These are phyloP conservation scores for Xanthoconium separans DNA, from an alignment of 1,284 basidiomycete species.

Conservation along the genomic window DNA sequence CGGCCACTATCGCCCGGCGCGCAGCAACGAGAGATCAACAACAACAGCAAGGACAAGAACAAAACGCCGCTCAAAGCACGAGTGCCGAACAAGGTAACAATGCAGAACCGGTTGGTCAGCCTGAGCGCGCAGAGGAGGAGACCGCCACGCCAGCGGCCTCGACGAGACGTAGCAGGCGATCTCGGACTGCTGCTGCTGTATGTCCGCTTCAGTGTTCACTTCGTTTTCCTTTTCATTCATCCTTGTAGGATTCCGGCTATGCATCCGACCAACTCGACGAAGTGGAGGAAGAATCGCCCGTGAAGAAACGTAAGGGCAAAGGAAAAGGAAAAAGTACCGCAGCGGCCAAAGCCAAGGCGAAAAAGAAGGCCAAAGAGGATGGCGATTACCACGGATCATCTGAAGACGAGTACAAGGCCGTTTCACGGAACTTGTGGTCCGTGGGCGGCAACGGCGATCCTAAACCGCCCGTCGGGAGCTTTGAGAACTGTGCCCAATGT, in stretches of 20 bases:
- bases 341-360: slow-evolving; percentile 49
- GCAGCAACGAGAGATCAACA: slow-evolving; percentile 40
- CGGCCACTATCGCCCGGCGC: slow-evolving; percentile 63
- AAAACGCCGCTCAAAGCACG: slow-evolving; percentile 31
- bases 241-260: slow-evolving; percentile 48
- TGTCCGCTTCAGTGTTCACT: not conserved
- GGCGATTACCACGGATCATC: slow-evolving; percentile 46
- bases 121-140: slow-evolving; percentile 2
- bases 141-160: slow-evolving; percentile 6
- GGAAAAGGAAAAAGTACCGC: slow-evolving; percentile 34
- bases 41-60: slow-evolving; percentile 20
- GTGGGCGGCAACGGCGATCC: slow-evolving; percentile 43
- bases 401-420: slow-evolving; percentile 55
- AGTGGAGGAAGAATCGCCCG: slow-evolving; percentile 39
- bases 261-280: slow-evolving; percentile 76
- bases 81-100: slow-evolving; percentile 35
- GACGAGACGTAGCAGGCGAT: slow-evolving; percentile 13
- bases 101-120: slow-evolving; percentile 20
- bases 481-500: slow-evolving; percentile 83
- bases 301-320: slow-evolving; percentile 40
- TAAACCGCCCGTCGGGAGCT: slow-evolving; percentile 76
- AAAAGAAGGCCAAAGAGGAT: slow-evolving; percentile 46
- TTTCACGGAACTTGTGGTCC: slow-evolving; percentile 47
- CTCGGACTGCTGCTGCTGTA: slow-evolving; percentile 5
- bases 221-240: not conserved